Percentiles rank a stretch among this genome's conserved stretches.
These are phyloP conservation scores for Dinochytrium kinnereticum DNA, from an alignment of 371 early-diverging fungal genomes.

Conservation along the genomic window DNA sequence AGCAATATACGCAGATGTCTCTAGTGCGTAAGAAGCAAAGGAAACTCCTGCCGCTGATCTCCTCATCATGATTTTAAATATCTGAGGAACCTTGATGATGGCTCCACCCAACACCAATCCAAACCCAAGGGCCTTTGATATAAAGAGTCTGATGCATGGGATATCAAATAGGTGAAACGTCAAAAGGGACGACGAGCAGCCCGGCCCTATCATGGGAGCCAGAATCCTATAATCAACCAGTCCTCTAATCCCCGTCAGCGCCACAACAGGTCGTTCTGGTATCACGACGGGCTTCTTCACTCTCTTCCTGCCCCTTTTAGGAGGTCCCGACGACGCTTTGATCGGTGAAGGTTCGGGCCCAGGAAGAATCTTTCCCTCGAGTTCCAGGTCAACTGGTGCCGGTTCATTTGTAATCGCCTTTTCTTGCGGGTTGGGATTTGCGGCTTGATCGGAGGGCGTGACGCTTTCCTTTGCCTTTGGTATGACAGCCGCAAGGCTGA, in stretches of 20 bases:
- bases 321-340: background rate
- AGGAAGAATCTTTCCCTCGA: background rate
- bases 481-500: too few relatives aligned
- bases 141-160: conserved; percentile 77
- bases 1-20: conserved; percentile 80
- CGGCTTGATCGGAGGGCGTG: too few relatives aligned
- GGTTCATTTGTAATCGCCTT: background rate
- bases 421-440: too few relatives aligned
- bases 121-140: conserved; percentile 89
- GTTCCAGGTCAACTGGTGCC: background rate
- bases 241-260: conserved; percentile 24
- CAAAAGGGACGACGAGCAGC: conserved; percentile 43
- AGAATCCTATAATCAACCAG: conserved; percentile 31
- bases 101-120: conserved; percentile 91
- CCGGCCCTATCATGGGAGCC: conserved; percentile 41
- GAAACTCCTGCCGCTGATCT: conserved; percentile 81
- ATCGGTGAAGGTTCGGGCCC: background rate
- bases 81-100: conserved; percentile 95
- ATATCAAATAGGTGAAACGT: conserved; percentile 35
- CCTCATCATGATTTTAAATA: conserved; percentile 79
- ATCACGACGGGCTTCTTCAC: background rate
- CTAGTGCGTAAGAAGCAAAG: conserved; percentile 77
- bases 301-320: background rate
- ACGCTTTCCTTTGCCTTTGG: too few relatives aligned
- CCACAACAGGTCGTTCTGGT: conserved; percentile 17